Base-by-base conservation (phyloP, 2,329 filamentous ascomycete species). In the Lasiodiplodia hormozganensis region DNA sequence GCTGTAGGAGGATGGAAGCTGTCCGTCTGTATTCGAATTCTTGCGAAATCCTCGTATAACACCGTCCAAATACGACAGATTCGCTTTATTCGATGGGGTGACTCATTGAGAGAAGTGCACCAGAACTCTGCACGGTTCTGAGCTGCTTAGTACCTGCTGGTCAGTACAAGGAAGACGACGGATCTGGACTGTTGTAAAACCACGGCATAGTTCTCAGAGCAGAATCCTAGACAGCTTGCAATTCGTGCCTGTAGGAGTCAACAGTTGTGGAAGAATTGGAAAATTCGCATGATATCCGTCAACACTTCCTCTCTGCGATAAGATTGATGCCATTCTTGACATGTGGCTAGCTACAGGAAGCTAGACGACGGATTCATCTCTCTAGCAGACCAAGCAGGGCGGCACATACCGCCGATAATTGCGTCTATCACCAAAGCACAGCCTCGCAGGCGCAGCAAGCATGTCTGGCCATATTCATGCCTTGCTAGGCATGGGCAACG, bases 401-500 rank as follows among this genome's bases (percentile, higher is more conserved):
- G 18, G 43, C 11, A 21, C 12, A 21, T 47, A 11, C 18, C 43
- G n/a, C n/a, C 6, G n/a, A 18, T 8, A 10, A 47, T 47, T 47
- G 43, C 18, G 43, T 47, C 43, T 18, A 47, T 47, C 43, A 47
- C 18, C 8, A 47, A 18, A 47, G 43, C 43, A 47, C 43, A 47
- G 43, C 43, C 43, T 47, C 43, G n/a, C n/a, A 47, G n/a, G 43
- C 43, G 43, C 43, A 47, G 43, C 43, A 47, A 21, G 21, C n/a
- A n/a, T 43, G 40, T 43, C 40, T 43, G 40, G 40, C 16, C 40
- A 43, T 11, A 18, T 21, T 47, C 18, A 47, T 47, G 43, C 43
- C 43, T 21, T 18, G 43, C 43, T 47, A 47, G 21, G 43, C 43
- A 47, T 47, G 43, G 51, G 51, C 51, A 53, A 53, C 51, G 51